Evolutionary conservation across 1,284 basidiomycete genomes (phyloP).

Genomic region (Ustilago crameri): DNA sequence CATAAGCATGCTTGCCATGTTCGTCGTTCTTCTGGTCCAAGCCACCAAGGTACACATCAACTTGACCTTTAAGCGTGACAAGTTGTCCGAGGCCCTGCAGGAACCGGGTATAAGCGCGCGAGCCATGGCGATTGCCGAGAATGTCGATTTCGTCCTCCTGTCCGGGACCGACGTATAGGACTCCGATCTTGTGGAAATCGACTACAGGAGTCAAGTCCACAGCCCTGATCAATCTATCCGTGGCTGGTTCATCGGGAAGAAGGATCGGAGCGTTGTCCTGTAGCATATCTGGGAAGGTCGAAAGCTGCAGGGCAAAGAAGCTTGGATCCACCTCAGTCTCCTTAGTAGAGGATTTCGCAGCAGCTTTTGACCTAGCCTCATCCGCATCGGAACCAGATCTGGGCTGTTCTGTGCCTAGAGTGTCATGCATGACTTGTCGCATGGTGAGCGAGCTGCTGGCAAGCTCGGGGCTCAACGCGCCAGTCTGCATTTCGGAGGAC

Average conservation of each 20-base stretch:
- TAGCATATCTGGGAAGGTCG: constrained; percentile 69
- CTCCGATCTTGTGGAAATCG: constrained; percentile 95
- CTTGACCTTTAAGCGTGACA: constrained; percentile 82
- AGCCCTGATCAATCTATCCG: constrained; percentile 76
- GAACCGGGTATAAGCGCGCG: constrained; percentile 92
- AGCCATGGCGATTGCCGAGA: constrained; percentile 88
- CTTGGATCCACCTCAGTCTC: constrained; percentile 77
- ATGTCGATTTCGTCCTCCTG: constrained; percentile 88
- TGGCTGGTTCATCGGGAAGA: constrained; percentile 71
- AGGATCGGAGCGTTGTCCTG: constrained; percentile 68
- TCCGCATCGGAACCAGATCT: neutral
- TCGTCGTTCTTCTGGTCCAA: constrained; percentile 90
- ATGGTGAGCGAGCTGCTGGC: constrained; percentile 38
- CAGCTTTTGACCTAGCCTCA: constrained; percentile 9
- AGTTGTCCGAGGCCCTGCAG: constrained; percentile 87
- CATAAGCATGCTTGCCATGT: constrained; percentile 74
- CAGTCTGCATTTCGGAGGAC: constrained; percentile 4
- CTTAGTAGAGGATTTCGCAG: constrained; percentile 17
- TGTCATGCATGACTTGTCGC: constrained; percentile 51
- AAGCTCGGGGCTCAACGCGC: constrained; percentile 15
- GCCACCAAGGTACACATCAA: constrained; percentile 92
- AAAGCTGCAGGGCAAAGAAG: constrained; percentile 87
- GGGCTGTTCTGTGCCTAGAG: constrained; percentile 30
- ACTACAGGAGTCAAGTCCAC: constrained; percentile 92
- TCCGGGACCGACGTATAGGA: constrained; percentile 93